Conservation (phyloP, 495 filamentous ascomycete species). For the Penicillium egyptiacum region DNA sequence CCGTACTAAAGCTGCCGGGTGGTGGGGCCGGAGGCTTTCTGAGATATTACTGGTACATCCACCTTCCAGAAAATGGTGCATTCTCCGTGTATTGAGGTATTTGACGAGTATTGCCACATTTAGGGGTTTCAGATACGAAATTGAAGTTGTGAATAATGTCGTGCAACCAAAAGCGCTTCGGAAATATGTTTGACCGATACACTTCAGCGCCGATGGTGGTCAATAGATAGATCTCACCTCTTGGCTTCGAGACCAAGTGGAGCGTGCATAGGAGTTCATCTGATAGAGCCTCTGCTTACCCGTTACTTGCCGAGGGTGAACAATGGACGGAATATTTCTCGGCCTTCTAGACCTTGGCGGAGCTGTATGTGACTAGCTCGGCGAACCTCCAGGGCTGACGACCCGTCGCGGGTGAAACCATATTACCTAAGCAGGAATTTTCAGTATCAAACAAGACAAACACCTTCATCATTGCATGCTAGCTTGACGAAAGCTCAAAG, state of each 20-base stretch:
- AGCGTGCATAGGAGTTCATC: not conserved
- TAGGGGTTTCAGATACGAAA: not conserved
- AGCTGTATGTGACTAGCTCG: not conserved
- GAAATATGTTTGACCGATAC: not conserved
- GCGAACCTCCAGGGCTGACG: no score
- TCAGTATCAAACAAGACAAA: slow-evolving; percentile 27
- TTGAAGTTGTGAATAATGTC: not conserved
- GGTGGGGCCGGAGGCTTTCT: not conserved
- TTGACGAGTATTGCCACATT: not conserved
- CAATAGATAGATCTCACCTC: not conserved
- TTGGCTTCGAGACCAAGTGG: not conserved
- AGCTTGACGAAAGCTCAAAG: slow-evolving; percentile 5
- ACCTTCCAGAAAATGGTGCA: not conserved
- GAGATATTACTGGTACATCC: not conserved
- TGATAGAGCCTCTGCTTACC: not conserved
- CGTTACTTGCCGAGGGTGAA: not conserved
- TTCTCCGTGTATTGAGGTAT: not conserved
- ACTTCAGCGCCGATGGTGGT: not conserved
- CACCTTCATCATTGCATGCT: slow-evolving; percentile 12
- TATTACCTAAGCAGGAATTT: slow-evolving; percentile 4
- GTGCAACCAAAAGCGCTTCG: not conserved
- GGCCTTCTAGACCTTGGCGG: not conserved
- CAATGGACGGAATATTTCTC: not conserved
- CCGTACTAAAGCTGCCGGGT: not conserved
- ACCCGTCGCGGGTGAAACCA: no score